Percentiles rank a stretch among this genome's conserved stretches.
Conservation (phyloP, 2,329 filamentous ascomycete species). For the Alternaria infectoria region DNA sequence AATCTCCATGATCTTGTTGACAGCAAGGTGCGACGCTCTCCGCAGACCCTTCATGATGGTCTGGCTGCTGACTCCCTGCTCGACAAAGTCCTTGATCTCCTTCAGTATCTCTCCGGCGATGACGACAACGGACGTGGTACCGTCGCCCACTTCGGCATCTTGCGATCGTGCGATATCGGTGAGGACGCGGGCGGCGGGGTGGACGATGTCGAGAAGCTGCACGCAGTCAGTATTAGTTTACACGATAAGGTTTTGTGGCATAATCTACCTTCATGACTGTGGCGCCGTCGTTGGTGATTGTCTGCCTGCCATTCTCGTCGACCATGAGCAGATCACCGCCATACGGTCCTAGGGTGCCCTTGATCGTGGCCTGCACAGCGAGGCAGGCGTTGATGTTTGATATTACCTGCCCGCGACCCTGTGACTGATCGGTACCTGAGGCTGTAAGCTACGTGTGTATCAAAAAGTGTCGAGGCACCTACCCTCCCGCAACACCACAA, state of each 20-base stretch:
- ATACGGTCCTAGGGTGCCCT: slow-evolving; percentile 93
- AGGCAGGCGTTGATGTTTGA: slow-evolving; percentile 99
- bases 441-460: slow-evolving; percentile 24
- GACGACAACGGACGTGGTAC: slow-evolving; percentile 96
- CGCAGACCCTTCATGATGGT: slow-evolving; percentile 96
- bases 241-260: neutral
- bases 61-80: slow-evolving; percentile 96
- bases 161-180: slow-evolving; percentile 98
- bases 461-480: slow-evolving; percentile 50
- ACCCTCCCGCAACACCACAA: slow-evolving; percentile 98
- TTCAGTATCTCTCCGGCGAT: slow-evolving; percentile 97
- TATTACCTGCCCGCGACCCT: slow-evolving; percentile 94
- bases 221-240: slow-evolving; percentile 7
- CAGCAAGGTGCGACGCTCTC: slow-evolving; percentile 85
- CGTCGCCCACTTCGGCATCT: slow-evolving; percentile 98
- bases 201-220: slow-evolving; percentile 95
- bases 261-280: slow-evolving; percentile 93
- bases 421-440: slow-evolving; percentile 92
- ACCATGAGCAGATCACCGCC: slow-evolving; percentile 96
- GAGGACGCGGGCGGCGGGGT: slow-evolving; percentile 94
- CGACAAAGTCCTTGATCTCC: slow-evolving; percentile 94
- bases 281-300: slow-evolving; percentile 98
- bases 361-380: slow-evolving; percentile 93
- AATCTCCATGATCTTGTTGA: slow-evolving; percentile 99
- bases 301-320: slow-evolving; percentile 92